These are phyloP conservation scores for Aspergillus pseudoviridinutans DNA, from an alignment of 2,329 filamentous ascomycete genomes.

Conservation along the genomic window DNA sequence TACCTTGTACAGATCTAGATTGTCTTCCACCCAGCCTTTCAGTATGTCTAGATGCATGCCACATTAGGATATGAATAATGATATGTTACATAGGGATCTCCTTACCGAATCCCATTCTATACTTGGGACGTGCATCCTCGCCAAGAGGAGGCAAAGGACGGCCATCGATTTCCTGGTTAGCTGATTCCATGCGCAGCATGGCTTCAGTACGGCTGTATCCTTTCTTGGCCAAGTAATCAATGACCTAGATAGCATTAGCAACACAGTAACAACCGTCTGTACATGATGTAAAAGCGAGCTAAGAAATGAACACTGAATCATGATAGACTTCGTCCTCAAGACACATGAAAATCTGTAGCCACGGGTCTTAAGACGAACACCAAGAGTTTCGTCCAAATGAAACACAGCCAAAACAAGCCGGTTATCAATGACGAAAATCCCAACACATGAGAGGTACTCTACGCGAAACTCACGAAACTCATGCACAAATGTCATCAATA, in stretches of 20 bases:
- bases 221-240: slow-evolving; percentile 93
- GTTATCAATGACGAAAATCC: background rate
- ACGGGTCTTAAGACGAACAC: background rate
- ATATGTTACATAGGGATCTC: background rate
- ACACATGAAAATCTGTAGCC: background rate
- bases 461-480: slow-evolving; percentile 1
- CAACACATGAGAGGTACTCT: background rate
- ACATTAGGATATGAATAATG: background rate
- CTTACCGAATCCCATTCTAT: slow-evolving; percentile 64
- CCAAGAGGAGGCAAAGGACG: slow-evolving; percentile 63
- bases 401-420: background rate
- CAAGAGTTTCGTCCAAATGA: background rate
- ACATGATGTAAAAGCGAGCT: background rate
- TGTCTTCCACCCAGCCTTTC: slow-evolving; percentile 82
- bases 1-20: slow-evolving; percentile 90
- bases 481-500: slow-evolving; percentile 17
- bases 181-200: slow-evolving; percentile 85
- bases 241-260: slow-evolving; percentile 54
- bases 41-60: slow-evolving; percentile 53
- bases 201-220: slow-evolving; percentile 91
- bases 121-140: slow-evolving; percentile 75
- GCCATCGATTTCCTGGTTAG: slow-evolving; percentile 75
- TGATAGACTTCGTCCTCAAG: background rate
- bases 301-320: slow-evolving; percentile 55
- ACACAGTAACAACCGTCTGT: slow-evolving; percentile 2